Conservation (phyloP, 169 alveolate genomes). For the Eimeria sp. region DNA sequence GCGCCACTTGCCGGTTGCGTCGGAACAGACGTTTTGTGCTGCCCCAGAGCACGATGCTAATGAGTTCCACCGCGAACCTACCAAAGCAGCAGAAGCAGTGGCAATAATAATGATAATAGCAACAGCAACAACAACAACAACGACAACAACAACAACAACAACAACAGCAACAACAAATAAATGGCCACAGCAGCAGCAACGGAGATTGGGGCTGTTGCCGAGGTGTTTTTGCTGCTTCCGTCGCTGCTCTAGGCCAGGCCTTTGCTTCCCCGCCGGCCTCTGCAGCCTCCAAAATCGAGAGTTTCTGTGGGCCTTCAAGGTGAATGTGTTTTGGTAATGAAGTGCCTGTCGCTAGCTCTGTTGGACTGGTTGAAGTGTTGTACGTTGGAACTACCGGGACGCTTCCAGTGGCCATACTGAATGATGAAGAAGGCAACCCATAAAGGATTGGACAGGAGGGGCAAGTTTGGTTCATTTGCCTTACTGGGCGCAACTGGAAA, state of each 20-base stretch:
- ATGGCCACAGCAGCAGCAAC: background rate
- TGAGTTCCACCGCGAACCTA: no score
- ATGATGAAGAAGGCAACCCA: background rate
- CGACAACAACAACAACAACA: background rate
- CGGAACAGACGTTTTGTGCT: background rate
- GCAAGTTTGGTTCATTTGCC: background rate
- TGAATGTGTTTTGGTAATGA: background rate
- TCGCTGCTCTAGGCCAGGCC: background rate
- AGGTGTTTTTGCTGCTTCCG: background rate
- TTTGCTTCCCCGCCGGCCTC: background rate
- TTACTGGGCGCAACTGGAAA: background rate
- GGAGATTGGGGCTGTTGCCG: background rate
- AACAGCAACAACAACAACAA: background rate
- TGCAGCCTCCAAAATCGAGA: background rate
- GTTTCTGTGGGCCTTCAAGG: background rate
- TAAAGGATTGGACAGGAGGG: background rate
- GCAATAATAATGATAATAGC: no score
- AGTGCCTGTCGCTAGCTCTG: background rate
- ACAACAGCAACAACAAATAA: background rate
- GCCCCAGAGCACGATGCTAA: background rate
- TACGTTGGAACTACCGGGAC: background rate
- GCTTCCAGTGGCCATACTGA: background rate
- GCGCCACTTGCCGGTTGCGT: background rate
- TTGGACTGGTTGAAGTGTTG: background rate
- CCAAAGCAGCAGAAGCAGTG: background rate